Base-by-base conservation (phyloP, 129 eudicot genomes). In the Saussurea involucrata region DNA sequence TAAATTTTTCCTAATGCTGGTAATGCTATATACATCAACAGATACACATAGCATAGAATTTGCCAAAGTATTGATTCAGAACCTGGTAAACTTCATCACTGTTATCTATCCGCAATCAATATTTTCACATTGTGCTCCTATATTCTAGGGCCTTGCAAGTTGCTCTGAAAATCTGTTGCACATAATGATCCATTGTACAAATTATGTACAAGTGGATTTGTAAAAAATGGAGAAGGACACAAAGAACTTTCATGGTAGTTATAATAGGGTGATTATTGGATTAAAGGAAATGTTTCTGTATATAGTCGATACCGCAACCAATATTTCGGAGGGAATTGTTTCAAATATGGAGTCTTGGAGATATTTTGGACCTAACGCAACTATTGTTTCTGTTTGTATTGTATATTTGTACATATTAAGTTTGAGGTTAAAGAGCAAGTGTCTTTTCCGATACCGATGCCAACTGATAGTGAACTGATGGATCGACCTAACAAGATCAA, bases 91-190 rank as follows among this genome's bases (percentile, higher is more conserved):
- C 31, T 71, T 65, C 0, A 22, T 57, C 63, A 80, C 66, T 72
- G 68, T 29, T 67, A 21, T 34, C 34, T 75, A 74, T 63, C 86
- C 81, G 3, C 66, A 63, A 28, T 44, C 61, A 8, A n/a, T 68
- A 3, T 57, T 73, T 70, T 10, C 76, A 2, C 37, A 64, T 0
- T 90, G 82, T 73, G 86, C 87, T 0, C 86, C 83, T 0, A 78
- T 90, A 64, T 88, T 20, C 83, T 93, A 73, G 90, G 87, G 22
- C 90, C 90, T 57, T 93, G 95, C 78, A 86, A 76, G 71, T 80
- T 90, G 84, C 82, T 93, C 32, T 61, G 76, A 10, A 67, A 71
- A 18, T 63, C 67, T 7, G 66, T 66, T 4, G 75, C 76, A 0
- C 76, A 1, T 21, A 77, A 74, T 24, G 95, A 90, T 75, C 76